Conservation (phyloP, 106 monocot genomes). For the Apostasia shenzhenica region DNA sequence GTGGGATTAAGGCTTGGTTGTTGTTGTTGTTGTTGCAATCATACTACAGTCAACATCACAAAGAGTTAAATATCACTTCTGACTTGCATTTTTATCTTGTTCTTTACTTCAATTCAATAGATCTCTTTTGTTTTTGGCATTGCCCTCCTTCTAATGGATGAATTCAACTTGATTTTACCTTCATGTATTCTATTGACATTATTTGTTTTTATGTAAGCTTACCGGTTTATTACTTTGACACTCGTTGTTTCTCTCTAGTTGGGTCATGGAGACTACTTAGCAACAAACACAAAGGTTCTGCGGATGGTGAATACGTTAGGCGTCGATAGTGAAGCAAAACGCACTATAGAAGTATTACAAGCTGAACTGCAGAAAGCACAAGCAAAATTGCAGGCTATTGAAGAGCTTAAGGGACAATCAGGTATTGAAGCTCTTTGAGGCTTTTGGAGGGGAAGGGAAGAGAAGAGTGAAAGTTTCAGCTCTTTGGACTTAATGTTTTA, state of each 20-base stretch:
- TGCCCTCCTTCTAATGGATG: too few species aligned
- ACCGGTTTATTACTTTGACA: too few species aligned
- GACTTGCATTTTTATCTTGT: too few species aligned
- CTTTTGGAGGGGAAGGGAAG: background rate
- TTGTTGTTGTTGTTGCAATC: too few species aligned
- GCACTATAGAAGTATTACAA: conserved; percentile 80
- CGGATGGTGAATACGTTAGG: conserved; percentile 90
- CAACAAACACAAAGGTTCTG: conserved; percentile 82
- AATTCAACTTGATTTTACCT: background rate
- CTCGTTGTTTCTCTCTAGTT: conserved; percentile 27
- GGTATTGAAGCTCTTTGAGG: conserved; percentile 22
- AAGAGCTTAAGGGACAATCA: conserved; percentile 89
- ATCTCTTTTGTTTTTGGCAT: too few species aligned
- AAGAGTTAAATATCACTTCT: too few species aligned
- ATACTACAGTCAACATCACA: too few species aligned
- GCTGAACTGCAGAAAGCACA: conserved; percentile 79
- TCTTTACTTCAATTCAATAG: too few species aligned
- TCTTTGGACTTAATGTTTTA: background rate
- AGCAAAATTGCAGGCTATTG: conserved; percentile 81
- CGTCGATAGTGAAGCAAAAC: conserved; percentile 88
- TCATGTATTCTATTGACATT: background rate
- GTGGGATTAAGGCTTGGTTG: too few species aligned
- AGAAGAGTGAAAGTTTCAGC: background rate
- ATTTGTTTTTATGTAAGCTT: background rate
- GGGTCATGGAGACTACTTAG: conserved; percentile 93